A percentile compares a stretch with the other conserved stretches of the same genome.
phyloP scores from a whole-genome alignment of 768 basidiomycete species.

The Boletales sp. region DNA sequence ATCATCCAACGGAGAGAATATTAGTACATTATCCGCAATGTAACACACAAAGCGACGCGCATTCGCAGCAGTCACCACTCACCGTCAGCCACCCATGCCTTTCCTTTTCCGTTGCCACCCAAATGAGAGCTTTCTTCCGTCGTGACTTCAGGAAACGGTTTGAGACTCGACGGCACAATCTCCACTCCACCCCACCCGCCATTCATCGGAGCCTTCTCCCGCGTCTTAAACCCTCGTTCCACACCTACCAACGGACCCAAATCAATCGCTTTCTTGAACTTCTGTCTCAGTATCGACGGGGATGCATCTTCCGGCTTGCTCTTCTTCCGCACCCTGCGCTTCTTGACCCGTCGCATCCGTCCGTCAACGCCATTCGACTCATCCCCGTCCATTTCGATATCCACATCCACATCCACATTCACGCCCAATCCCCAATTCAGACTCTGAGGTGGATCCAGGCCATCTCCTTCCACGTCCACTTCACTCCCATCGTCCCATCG shows the following conservation, averaged over 20 bases:
- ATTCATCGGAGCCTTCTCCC: conserved; percentile 50
- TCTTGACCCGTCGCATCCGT: conserved; percentile 13
- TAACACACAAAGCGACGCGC: no score
- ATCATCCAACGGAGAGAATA: not conserved
- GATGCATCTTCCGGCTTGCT: conserved; percentile 30
- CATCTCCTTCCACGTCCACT: conserved; percentile 26
- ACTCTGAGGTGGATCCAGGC: conserved; percentile 1
- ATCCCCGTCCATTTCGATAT: conserved; percentile 23
- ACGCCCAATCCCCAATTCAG: conserved; percentile 20
- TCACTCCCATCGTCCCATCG: conserved; percentile 15
- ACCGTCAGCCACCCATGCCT: conserved; percentile 18
- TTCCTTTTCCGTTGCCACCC: conserved; percentile 17
- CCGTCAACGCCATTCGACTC: conserved; percentile 3
- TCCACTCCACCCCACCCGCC: conserved; percentile 67
- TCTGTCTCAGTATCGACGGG: not conserved
- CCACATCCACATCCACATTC: conserved; percentile 23
- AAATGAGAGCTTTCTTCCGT: conserved; percentile 5
- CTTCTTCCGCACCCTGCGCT: conserved; percentile 21
- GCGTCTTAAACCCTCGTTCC: conserved; percentile 58
- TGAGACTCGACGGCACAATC: conserved; percentile 38
- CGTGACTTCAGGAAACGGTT: conserved; percentile 12
- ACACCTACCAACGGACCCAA: conserved; percentile 63
- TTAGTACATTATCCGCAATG: not conserved
- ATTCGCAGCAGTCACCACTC: conserved; percentile 6
- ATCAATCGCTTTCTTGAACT: conserved; percentile 31